These are phyloP conservation scores for Thraustotheca clavata DNA, from an alignment of 352 stramenopile species.

Conservation along the genomic window DNA sequence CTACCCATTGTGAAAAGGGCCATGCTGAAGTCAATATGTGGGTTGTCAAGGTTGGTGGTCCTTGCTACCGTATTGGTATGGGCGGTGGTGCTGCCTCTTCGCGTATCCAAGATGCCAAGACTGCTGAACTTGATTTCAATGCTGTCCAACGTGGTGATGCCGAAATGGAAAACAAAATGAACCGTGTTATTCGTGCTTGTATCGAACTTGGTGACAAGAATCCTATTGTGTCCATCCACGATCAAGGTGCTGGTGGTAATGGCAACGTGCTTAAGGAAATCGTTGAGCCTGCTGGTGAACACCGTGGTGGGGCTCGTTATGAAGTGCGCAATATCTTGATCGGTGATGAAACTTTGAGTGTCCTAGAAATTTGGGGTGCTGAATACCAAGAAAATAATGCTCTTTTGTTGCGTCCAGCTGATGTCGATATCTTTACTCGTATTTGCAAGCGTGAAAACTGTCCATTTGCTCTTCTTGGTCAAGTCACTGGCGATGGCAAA, in stretches of 20 bases:
- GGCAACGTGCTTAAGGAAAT: slow-evolving; percentile 99
- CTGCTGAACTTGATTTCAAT: slow-evolving; percentile 97
- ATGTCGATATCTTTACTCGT: slow-evolving; percentile 88
- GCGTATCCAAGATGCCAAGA: slow-evolving; percentile 90
- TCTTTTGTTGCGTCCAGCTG: slow-evolving; percentile 88
- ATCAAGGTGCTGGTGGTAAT: slow-evolving; percentile 99
- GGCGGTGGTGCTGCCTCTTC: slow-evolving; percentile 95
- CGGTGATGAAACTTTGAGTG: slow-evolving; percentile 96
- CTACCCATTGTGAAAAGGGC: slow-evolving; percentile 89
- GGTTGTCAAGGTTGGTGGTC: slow-evolving; percentile 98
- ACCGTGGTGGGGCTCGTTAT: slow-evolving; percentile 81
- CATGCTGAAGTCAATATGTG: slow-evolving; percentile 93
- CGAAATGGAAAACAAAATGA: slow-evolving; percentile 99
- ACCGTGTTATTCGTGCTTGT: slow-evolving; percentile 97
- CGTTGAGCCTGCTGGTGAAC: slow-evolving; percentile 91
- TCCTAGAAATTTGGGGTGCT: slow-evolving; percentile 98
- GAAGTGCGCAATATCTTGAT: slow-evolving; percentile 95
- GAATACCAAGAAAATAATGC: slow-evolving; percentile 99
- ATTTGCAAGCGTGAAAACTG: slow-evolving; percentile 98
- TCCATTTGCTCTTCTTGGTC: slow-evolving; percentile 91
- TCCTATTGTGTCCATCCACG: slow-evolving; percentile 98
- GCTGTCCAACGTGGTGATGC: slow-evolving; percentile 98
- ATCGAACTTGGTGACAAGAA: slow-evolving; percentile 96
- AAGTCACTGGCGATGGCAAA: slow-evolving; percentile 92
- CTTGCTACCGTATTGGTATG: slow-evolving; percentile 98